Evolutionary conservation across 805 yeast species (phyloP).

Genomic region (Trichomonascus vanleenenianus): DNA sequence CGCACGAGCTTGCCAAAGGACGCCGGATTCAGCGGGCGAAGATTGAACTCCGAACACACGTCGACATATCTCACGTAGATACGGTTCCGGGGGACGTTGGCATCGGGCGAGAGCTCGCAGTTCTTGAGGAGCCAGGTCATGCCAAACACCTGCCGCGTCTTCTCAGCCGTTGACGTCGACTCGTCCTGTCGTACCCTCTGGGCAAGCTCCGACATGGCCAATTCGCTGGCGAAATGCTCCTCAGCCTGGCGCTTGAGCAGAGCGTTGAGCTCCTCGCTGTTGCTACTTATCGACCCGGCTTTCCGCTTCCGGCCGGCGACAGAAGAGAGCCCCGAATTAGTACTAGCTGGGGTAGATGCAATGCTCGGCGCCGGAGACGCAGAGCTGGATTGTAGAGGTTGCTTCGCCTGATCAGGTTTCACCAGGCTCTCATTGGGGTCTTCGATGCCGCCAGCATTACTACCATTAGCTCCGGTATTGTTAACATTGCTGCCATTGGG

Average conservation of each 20-base stretch:
- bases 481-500: too few relatives aligned
- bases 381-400: too few relatives aligned
- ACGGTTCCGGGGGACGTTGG: conserved; percentile 57
- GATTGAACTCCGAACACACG: conserved; percentile 44
- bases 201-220: conserved; percentile 16
- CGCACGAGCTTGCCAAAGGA: conserved; percentile 70
- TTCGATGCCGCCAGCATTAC: too few relatives aligned
- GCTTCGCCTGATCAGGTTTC: too few relatives aligned
- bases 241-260: conserved; percentile 14
- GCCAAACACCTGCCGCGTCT: conserved; percentile 59
- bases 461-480: too few relatives aligned
- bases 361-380: neutral
- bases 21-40: conserved; percentile 65
- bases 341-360: neutral
- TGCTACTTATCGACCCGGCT: neutral
- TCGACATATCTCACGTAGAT: conserved; percentile 61
- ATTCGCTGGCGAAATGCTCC: conserved; percentile 1
- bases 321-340: neutral
- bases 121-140: conserved; percentile 70
- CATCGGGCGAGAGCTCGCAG: conserved; percentile 42
- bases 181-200: conserved; percentile 14
- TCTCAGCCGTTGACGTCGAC: conserved; percentile 22
- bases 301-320: neutral
- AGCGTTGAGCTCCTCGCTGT: conserved; percentile 11
- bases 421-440: too few relatives aligned